Evolutionary conservation across 176 grass and related monocot genomes (phyloP).

Genomic region (Aegilops speltoides): DNA sequence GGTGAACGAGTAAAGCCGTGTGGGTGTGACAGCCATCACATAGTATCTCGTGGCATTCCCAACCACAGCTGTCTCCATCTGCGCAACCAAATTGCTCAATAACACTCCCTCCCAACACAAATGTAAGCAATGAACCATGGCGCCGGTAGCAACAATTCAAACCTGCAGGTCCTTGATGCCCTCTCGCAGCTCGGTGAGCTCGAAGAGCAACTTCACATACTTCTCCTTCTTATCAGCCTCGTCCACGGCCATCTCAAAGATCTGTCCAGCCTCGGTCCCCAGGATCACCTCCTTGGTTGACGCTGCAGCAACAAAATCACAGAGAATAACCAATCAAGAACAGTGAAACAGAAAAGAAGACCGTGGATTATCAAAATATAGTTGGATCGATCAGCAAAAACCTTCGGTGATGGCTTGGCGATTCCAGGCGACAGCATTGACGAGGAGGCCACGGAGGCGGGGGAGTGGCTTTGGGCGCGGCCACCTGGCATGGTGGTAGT

Average conservation of each 20-base stretch:
- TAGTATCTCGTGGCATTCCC: constrained; percentile 68
- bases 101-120: not conserved
- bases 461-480: constrained; percentile 60
- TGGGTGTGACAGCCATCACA: constrained; percentile 90
- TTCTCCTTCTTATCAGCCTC: constrained; percentile 96
- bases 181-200: constrained; percentile 74
- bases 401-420: constrained; percentile 91
- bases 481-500: constrained; percentile 95
- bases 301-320: constrained; percentile 38
- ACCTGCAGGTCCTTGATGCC: constrained; percentile 86
- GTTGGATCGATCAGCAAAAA: not conserved
- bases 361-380: not conserved
- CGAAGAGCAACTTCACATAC: constrained; percentile 78
- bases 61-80: constrained; percentile 82
- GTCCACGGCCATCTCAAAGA: constrained; percentile 84
- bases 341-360: not conserved
- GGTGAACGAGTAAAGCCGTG: constrained; percentile 91
- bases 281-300: constrained; percentile 97
- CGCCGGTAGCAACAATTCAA: not conserved
- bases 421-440: constrained; percentile 94
- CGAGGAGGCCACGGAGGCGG: constrained; percentile 67
- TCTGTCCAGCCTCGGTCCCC: constrained; percentile 68
- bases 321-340: not conserved
- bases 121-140: not conserved
- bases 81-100: not conserved